Evolutionary conservation across 371 early-diverging fungal species (phyloP).

Genomic region (Mortierella sp.): DNA sequence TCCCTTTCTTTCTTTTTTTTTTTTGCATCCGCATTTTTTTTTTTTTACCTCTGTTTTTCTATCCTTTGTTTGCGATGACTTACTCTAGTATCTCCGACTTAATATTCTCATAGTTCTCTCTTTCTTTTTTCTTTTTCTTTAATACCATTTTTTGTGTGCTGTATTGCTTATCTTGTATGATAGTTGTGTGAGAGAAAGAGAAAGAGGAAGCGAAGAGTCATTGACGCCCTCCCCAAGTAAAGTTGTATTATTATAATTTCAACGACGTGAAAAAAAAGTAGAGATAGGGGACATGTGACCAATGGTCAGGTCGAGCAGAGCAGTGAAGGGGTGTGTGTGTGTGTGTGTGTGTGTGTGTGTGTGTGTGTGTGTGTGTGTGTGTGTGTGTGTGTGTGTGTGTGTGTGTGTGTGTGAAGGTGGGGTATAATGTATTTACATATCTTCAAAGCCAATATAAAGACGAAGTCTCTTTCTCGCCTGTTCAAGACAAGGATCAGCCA

Average conservation of each 20-base stretch:
- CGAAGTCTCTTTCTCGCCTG: not conserved
- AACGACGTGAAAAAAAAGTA: not conserved
- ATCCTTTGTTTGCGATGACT: not conserved
- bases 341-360: not conserved
- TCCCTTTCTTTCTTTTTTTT: not conserved
- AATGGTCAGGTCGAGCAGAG: no score
- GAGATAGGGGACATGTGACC: no score
- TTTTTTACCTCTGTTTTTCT: not conserved
- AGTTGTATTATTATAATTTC: not conserved
- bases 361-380: not conserved
- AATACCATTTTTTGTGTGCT: no score
- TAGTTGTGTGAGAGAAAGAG: no score
- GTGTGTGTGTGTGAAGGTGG: not conserved
- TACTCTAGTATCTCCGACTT: no score
- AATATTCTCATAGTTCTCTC: no score
- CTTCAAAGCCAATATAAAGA: not conserved
- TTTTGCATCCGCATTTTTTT: not conserved
- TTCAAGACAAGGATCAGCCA: not conserved
- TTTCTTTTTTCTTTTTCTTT: no score
- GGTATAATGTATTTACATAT: slow-evolving; percentile 4
- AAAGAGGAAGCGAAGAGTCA: not conserved
- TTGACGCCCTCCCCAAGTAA: not conserved
- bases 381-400: not conserved
- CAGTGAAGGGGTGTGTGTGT: not conserved
- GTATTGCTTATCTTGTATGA: no score